Conservation (phyloP, 805 yeast genomes). For the Peterozyma xylosa region DNA sequence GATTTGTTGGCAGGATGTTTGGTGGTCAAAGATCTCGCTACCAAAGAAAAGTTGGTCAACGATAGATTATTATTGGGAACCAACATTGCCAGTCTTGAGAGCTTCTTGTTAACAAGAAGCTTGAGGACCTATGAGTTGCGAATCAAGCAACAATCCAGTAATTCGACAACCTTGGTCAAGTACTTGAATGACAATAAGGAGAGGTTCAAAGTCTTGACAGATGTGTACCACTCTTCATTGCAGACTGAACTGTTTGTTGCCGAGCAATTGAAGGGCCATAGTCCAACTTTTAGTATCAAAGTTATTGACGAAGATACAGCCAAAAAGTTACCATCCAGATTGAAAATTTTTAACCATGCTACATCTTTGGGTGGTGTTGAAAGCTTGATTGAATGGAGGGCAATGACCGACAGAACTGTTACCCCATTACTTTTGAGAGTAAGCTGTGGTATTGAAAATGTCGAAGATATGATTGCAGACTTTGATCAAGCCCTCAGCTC, state of each 20-base stretch:
- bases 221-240: conserved; percentile 65
- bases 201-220: conserved; percentile 39
- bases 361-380: conserved; percentile 93
- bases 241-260: conserved; percentile 65
- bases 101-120: conserved; percentile 68
- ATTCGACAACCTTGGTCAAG: conserved; percentile 54
- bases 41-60: conserved; percentile 35
- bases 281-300: conserved; percentile 71
- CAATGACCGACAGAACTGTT: conserved; percentile 56
- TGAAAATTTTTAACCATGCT: conserved; percentile 78
- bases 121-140: conserved; percentile 76
- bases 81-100: conserved; percentile 70
- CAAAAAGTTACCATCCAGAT: conserved; percentile 50
- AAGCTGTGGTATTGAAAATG: conserved; percentile 75
- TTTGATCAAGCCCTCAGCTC: conserved; percentile 18
- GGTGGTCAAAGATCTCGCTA: conserved; percentile 48
- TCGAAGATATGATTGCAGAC: conserved; percentile 71
- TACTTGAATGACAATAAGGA: conserved; percentile 43
- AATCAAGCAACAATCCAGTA: conserved; percentile 55
- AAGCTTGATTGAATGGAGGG: conserved; percentile 87
- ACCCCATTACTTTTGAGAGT: conserved; percentile 57
- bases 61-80: conserved; percentile 77
- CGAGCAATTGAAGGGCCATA: conserved; percentile 55
- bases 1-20: conserved; percentile 81
- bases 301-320: conserved; percentile 48